phyloP scores from a whole-genome alignment of 1,139 yeast genomes.

The Keqinozyma sinolaborantium region DNA sequence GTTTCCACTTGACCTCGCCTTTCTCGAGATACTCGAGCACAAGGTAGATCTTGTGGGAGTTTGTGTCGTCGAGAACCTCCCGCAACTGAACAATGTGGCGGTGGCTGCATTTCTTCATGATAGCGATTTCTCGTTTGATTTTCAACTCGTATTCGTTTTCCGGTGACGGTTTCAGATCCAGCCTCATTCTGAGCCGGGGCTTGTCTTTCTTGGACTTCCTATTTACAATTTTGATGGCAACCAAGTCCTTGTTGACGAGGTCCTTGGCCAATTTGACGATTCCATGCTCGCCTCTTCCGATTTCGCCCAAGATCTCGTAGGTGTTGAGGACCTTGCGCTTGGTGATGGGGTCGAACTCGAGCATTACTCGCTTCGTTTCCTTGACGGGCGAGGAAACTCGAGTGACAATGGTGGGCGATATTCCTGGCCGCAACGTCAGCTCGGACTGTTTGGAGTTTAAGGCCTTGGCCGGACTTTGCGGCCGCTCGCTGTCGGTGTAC shows the following conservation, averaged over 20 bases:
- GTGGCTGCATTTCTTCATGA: slow-evolving; percentile 90
- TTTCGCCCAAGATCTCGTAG: slow-evolving; percentile 81
- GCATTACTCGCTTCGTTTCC: slow-evolving; percentile 76
- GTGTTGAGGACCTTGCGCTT: slow-evolving; percentile 83
- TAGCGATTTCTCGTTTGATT: slow-evolving; percentile 88
- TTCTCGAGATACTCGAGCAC: slow-evolving; percentile 88
- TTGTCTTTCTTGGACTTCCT: slow-evolving; percentile 55
- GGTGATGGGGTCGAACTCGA: slow-evolving; percentile 87
- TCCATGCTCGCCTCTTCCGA: slow-evolving; percentile 97
- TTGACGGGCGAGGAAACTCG: slow-evolving; percentile 44
- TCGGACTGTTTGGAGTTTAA: slow-evolving; percentile 8
- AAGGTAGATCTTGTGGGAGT: slow-evolving; percentile 80
- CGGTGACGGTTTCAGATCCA: slow-evolving; percentile 12
- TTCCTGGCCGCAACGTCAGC: slow-evolving; percentile 5
- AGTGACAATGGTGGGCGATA: neutral
- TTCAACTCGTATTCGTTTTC: slow-evolving; percentile 54
- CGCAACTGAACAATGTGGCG: slow-evolving; percentile 83
- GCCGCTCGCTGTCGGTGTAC: slow-evolving; percentile 2
- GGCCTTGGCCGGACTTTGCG: slow-evolving; percentile 2
- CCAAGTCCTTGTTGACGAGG: slow-evolving; percentile 63
- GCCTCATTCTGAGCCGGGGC: slow-evolving; percentile 53
- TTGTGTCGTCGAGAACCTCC: slow-evolving; percentile 88
- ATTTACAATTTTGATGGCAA: slow-evolving; percentile 91
- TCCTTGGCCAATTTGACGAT: slow-evolving; percentile 90
- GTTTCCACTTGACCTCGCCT: slow-evolving; percentile 91